phyloP scores from a whole-genome alignment of 768 basidiomycete genomes.

The Russula abietina region DNA sequence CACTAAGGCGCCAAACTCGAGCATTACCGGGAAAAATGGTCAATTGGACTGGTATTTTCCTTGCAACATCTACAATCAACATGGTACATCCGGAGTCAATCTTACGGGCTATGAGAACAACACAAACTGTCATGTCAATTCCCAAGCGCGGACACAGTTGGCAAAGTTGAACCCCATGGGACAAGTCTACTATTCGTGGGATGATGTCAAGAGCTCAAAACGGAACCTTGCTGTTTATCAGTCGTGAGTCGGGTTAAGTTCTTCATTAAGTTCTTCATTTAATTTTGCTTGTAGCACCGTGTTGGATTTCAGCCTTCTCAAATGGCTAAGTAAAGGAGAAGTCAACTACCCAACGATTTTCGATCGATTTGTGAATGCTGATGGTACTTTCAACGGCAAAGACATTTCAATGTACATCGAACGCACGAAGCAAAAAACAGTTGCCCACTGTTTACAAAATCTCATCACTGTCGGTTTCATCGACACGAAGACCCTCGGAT shows the following conservation, averaged over 20 bases:
- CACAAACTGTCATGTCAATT: slow-evolving; percentile 68
- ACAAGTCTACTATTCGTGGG: slow-evolving; percentile 93
- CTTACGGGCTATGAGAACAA: slow-evolving; percentile 56
- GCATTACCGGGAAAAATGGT: slow-evolving; percentile 57
- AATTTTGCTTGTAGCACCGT: slow-evolving; percentile 50
- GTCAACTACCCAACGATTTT: slow-evolving; percentile 82
- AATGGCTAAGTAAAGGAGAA: slow-evolving; percentile 76
- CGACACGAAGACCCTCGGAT: slow-evolving; percentile 91
- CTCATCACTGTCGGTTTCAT: slow-evolving; percentile 86
- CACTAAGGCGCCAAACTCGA: slow-evolving; percentile 60
- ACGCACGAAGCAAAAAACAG: slow-evolving; percentile 57
- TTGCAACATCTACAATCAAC: slow-evolving; percentile 84
- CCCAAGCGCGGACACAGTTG: slow-evolving; percentile 49
- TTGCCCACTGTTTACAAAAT: slow-evolving; percentile 83
- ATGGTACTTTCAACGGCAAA: slow-evolving; percentile 70
- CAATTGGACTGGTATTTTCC: slow-evolving; percentile 94
- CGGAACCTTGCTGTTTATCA: slow-evolving; percentile 93
- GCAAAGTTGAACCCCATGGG: slow-evolving; percentile 52
- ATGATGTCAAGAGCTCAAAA: slow-evolving; percentile 58
- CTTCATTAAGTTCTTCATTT: slow-evolving; percentile 12
- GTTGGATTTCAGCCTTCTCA: slow-evolving; percentile 80
- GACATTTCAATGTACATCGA: slow-evolving; percentile 85
- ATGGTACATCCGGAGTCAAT: slow-evolving; percentile 55
- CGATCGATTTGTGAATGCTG: slow-evolving; percentile 61
- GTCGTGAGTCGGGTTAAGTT: slow-evolving; percentile 51